These are phyloP conservation scores for Crucihimalaya himalaica DNA, from an alignment of 345 rosid genomes.

Conservation along the genomic window DNA sequence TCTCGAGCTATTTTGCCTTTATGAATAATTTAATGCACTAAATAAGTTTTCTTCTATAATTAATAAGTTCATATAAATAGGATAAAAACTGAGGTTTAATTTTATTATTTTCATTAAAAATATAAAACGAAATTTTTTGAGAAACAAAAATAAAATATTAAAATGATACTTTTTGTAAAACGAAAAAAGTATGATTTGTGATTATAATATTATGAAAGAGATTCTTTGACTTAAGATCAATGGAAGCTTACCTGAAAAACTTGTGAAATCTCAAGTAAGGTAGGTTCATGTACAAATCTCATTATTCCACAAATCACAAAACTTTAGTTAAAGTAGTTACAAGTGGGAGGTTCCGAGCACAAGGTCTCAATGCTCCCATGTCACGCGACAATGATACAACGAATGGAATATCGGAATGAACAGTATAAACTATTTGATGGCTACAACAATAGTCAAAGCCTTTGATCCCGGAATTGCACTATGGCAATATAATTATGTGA, in stretches of 20 bases:
- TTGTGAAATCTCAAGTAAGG: constrained; percentile 22
- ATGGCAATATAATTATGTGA: constrained; percentile 6
- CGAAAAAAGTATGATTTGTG: too few species aligned
- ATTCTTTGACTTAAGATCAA: constrained; percentile 6
- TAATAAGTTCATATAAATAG: too few species aligned
- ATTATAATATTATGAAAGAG: neutral
- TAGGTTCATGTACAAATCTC: constrained; percentile 40
- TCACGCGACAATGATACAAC: constrained; percentile 32
- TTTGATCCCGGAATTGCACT: constrained; percentile 2
- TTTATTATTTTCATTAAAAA: too few species aligned
- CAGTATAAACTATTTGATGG: constrained; percentile 15
- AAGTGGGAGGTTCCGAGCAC: constrained; percentile 13
- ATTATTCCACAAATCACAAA: constrained; percentile 4
- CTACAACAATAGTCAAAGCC: constrained; percentile 18
- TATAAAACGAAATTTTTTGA: too few species aligned
- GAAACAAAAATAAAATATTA: too few species aligned
- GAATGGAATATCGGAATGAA: constrained; percentile 6
- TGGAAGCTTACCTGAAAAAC: constrained; percentile 36
- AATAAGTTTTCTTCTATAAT: too few species aligned
- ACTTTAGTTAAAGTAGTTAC: constrained; percentile 22
- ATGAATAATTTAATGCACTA: too few species aligned
- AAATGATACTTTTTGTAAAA: too few species aligned
- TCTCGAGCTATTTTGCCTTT: too few species aligned
- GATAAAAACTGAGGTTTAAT: too few species aligned
- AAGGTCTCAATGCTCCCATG: constrained; percentile 20